phyloP scores from a whole-genome alignment of 139 green algal species.

The Coccomyxa sp. region DNA sequence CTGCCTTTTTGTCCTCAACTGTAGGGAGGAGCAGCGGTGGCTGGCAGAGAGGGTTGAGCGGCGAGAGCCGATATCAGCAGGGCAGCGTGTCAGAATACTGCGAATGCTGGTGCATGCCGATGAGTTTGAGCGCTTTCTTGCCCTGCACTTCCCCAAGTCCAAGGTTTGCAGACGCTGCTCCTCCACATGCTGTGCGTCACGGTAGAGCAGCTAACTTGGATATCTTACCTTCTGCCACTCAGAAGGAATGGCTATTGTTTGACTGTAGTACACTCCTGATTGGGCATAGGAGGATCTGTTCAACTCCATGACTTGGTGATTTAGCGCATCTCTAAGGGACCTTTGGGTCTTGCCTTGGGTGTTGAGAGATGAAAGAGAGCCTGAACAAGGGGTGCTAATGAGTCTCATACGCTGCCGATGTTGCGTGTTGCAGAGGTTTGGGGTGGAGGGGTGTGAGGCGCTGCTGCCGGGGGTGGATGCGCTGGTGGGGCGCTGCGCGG shows the following conservation, averaged over 20 bases:
- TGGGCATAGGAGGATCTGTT: too few relatives aligned
- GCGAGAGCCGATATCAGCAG: neutral
- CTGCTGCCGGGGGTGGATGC: slow-evolving; percentile 44
- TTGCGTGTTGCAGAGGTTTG: slow-evolving; percentile 39
- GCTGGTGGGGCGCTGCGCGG: slow-evolving; percentile 26
- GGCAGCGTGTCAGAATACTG: slow-evolving; percentile 4
- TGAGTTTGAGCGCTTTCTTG: slow-evolving; percentile 55
- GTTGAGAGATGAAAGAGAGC: neutral
- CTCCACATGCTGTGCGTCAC: too few relatives aligned
- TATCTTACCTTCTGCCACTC: too few relatives aligned
- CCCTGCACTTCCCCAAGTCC: slow-evolving; percentile 46
- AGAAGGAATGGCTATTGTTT: too few relatives aligned
- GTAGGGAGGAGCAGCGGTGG: slow-evolving; percentile 27
- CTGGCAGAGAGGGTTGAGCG: slow-evolving; percentile 18
- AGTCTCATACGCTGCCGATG: too few relatives aligned
- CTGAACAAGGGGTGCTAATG: neutral
- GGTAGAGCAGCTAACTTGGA: too few relatives aligned
- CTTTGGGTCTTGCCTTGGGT: neutral
- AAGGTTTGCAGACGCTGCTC: slow-evolving; percentile 27
- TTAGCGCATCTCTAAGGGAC: neutral
- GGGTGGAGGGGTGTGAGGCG: slow-evolving; percentile 61
- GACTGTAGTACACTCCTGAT: too few relatives aligned
- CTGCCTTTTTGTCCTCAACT: neutral
- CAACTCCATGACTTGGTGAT: too few relatives aligned
- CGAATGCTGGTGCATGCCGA: slow-evolving; percentile 25